Evolutionary conservation across 495 filamentous ascomycete species (phyloP), one percentile per base, ranked within the genome.

Genomic region (Xylaria intraflava): DNA sequence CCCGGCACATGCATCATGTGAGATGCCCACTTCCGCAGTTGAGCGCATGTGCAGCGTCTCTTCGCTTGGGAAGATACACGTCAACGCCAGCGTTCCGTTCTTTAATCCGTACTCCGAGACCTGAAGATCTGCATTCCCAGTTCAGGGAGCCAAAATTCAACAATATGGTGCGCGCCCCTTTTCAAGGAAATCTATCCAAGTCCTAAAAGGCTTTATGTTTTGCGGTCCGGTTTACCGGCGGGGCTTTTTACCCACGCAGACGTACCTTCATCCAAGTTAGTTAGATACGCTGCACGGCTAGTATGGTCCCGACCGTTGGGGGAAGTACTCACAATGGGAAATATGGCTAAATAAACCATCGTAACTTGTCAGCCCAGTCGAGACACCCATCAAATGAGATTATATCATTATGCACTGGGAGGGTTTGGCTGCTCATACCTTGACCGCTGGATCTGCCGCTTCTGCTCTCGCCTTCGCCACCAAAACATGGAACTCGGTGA

Each of bases 381-480:
- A 48, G n/a, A n/a, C 23, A 39, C 36, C 46, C 27, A 35, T 22
- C 29, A 45, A 29, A 29, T 27, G 24, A 44, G 59, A 24, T 22
- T 22, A 54, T 36, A 38, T 23, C n/a, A n/a, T n/a, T n/a, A n/a
- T 17, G 4, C 35, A 41, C 38, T 41, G 22, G 49, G 57, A 60
- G 47, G 56, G 47, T 50, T 49, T 43, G 42, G 41, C 44, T 31
- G 24, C n/a, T 41, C 61, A 61, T 66, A 78, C 82, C 77, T 84
- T 91, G 56, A 85, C 72, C 27, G 72, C 73, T 40, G 70, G 75
- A 51, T 85, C 80, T 31, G 77, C 77, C 22, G 86, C 83, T 59
- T 94, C 89, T 51, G 70, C 65, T 49, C 81, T 78, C 23, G 88
- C 86, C 56, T 81, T 78, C 31, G 78, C 79, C 20, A 89, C 74